phyloP scores from a whole-genome alignment of 352 stramenopile species.

The Peronospora destructor region DNA sequence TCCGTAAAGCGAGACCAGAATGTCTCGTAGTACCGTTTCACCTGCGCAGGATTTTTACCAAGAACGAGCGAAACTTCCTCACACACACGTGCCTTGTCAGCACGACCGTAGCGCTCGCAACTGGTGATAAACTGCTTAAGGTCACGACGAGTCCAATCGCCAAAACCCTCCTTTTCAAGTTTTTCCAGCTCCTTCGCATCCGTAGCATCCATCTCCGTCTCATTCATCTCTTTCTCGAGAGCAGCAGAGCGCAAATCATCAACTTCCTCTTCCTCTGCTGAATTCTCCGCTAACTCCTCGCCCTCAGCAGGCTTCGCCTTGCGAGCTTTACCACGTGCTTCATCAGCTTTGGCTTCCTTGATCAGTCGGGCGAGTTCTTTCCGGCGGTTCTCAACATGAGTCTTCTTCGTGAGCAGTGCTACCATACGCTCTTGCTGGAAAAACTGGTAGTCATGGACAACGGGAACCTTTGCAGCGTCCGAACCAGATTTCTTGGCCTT shows the following conservation, averaged over 20 bases:
- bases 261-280: conserved; percentile 49
- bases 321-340: conserved; percentile 62
- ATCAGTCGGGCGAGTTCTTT: conserved; percentile 79
- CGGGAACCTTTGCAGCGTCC: conserved; percentile 82
- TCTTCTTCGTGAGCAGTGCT: conserved; percentile 79
- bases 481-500: conserved; percentile 85
- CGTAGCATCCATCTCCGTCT: conserved; percentile 62
- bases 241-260: conserved; percentile 47
- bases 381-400: conserved; percentile 84
- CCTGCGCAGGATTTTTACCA: conserved; percentile 86
- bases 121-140: conserved; percentile 87
- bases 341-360: conserved; percentile 78
- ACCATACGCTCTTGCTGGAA: conserved; percentile 89
- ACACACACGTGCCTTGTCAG: conserved; percentile 86
- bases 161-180: conserved; percentile 89
- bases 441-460: conserved; percentile 94
- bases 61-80: conserved; percentile 87
- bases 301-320: conserved; percentile 67
- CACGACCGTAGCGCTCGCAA: conserved; percentile 92
- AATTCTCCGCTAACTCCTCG: conserved; percentile 56
- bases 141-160: conserved; percentile 91
- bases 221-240: conserved; percentile 76
- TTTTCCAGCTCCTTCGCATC: conserved; percentile 64
- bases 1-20: conserved; percentile 94
- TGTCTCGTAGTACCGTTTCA: conserved; percentile 92